phyloP scores from a whole-genome alignment of 2,329 filamentous ascomycete species.

The Coniochaeta pulveracea region DNA sequence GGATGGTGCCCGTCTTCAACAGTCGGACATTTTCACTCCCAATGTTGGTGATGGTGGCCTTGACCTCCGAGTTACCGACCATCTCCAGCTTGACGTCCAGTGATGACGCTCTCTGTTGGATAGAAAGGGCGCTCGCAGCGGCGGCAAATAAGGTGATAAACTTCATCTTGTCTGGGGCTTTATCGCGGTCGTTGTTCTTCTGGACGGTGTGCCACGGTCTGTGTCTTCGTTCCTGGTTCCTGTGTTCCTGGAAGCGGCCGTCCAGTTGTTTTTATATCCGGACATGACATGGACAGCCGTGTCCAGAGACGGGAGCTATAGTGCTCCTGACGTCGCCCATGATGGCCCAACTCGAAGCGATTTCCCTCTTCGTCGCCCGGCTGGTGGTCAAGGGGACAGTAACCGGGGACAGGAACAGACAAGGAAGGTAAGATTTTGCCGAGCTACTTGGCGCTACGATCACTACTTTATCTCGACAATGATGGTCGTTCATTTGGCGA shows the following conservation, averaged over 20 bases:
- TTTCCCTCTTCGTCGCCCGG: too few species aligned
- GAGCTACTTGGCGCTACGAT: too few species aligned
- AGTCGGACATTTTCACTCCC: constrained; percentile 36
- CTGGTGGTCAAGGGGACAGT: too few species aligned
- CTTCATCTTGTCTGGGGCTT: constrained; percentile 23
- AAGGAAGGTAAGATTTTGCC: too few species aligned
- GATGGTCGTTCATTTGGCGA: too few species aligned
- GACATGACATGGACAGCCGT: too few species aligned
- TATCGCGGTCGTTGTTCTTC: too few species aligned
- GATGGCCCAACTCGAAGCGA: too few species aligned
- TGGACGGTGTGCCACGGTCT: background rate
- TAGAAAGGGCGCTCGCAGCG: constrained; percentile 22
- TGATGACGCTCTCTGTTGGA: constrained; percentile 26
- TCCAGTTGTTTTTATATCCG: background rate
- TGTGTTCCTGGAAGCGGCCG: background rate
- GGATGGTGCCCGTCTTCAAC: constrained; percentile 40
- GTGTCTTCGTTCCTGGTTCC: background rate
- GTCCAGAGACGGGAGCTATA: constrained; percentile 2
- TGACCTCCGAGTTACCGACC: constrained; percentile 39
- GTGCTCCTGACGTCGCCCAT: too few species aligned
- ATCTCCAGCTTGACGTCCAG: constrained; percentile 34
- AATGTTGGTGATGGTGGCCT: constrained; percentile 41
- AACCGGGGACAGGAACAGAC: too few species aligned
- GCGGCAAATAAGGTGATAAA: constrained; percentile 24
- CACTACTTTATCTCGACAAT: too few species aligned